Evolutionary conservation across 2,329 filamentous ascomycete genomes (phyloP).

Genomic region (Xylariaceae sp.): DNA sequence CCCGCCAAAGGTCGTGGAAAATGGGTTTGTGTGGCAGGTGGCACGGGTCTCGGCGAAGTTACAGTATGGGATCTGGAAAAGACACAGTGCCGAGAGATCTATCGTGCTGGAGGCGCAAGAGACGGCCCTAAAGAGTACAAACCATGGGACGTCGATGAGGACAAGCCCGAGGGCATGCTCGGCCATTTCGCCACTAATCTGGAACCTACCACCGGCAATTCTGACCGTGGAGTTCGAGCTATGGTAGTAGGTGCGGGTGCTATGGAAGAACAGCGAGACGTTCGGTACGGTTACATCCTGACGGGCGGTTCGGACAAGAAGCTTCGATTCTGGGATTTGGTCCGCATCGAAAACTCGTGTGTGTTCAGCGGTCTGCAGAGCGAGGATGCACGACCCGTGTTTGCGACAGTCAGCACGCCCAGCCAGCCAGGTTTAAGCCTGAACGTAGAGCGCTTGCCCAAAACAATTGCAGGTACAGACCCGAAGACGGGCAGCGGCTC

Average conservation of each 20-base stretch:
- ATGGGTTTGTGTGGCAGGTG: conserved; percentile 88
- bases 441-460: conserved; percentile 67
- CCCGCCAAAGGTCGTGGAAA: conserved; percentile 78
- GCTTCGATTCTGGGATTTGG: conserved; percentile 91
- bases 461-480: conserved; percentile 38
- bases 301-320: conserved; percentile 90
- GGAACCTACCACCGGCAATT: conserved; percentile 60
- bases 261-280: conserved; percentile 72
- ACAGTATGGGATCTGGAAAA: conserved; percentile 97
- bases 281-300: conserved; percentile 81
- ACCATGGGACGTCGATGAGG: conserved; percentile 88
- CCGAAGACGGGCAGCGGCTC: conserved; percentile 24
- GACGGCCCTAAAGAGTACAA: conserved; percentile 72
- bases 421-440: conserved; percentile 57
- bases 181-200: conserved; percentile 80
- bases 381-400: conserved; percentile 76
- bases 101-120: conserved; percentile 70
- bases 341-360: conserved; percentile 75
- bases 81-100: conserved; percentile 85
- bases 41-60: conserved; percentile 85
- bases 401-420: conserved; percentile 65
- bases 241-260: conserved; percentile 75
- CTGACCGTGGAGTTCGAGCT: conserved; percentile 66
- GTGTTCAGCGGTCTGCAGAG: conserved; percentile 78
- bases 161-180: conserved; percentile 85